Evolutionary conservation across 257 asterid species (phyloP), one percentile per base, ranked within the genome.

Genomic region (Solanum tarijense): DNA sequence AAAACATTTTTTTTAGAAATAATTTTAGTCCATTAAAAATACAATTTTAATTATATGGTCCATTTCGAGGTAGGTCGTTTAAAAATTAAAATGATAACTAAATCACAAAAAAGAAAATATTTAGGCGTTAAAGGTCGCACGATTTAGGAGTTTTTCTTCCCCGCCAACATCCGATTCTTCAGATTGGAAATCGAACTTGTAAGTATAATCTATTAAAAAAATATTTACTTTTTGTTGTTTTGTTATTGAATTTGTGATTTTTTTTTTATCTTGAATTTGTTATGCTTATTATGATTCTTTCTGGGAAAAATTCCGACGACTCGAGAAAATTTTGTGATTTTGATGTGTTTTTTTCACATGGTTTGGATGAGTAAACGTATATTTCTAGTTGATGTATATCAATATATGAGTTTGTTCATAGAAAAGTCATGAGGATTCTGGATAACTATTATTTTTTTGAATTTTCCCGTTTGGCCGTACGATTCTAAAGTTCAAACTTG

Each of bases 161-260:
- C 85, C 43, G 41, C 69, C 69, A 82, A 82, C 43, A 48, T 9
- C 69, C 69, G 66, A 58, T 82, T 82, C 69, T 48, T 29, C 69
- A 14, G 38, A 79, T 43, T 79, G 66, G 84, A 43, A 82, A 82
- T 82, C 69, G 20, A 48, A 82, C 29, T 29, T 52, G 85, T 82
- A 48, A 48, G 85, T 48, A 27, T 20, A 79, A 25, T 18, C 12
- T 9, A 9, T 31, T 46, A 4, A 73, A 27, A 27, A 27, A 4
- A 9, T 23, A 27, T 46, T 7, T 43, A 41, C 38, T 8, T 79
- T 41, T 41, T 41, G 84, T 43, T 81, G 65, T 81, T 46, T 7
- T 9, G 29, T 18, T 81, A 27, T 46, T 31, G 18, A 81, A 82
- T 48, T 79, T 13, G 66, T 43, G 25, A 43, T 41, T 79, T 79